A percentile compares a stretch with the other conserved stretches of the same genome.
Conservation (phyloP, 2,329 filamentous ascomycete genomes). For the Calonectria leucothoes region DNA sequence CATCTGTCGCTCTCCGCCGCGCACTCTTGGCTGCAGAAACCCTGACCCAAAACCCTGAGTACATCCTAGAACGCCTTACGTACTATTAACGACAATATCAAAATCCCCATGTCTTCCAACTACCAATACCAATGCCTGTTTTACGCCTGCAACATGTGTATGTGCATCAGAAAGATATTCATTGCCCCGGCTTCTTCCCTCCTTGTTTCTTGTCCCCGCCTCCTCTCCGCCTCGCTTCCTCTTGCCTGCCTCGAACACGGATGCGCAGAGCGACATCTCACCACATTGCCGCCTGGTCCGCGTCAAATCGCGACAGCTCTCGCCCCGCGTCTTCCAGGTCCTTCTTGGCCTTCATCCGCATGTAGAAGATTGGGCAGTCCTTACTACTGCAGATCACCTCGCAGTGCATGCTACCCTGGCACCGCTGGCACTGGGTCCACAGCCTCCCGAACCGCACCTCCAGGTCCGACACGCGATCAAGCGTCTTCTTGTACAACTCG, state of each 20-base stretch:
- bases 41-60: constrained; percentile 6
- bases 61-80: constrained; percentile 40
- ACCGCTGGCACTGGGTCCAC: constrained; percentile 98
- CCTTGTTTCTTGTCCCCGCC: constrained; percentile 25
- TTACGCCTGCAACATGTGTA: constrained; percentile 26
- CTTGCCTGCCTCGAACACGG: constrained; percentile 10
- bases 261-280: constrained; percentile 39
- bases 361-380: constrained; percentile 99
- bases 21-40: constrained; percentile 18
- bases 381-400: constrained; percentile 97
- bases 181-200: constrained; percentile 14
- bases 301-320: constrained; percentile 90
- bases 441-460: constrained; percentile 92
- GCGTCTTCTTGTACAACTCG: constrained; percentile 92
- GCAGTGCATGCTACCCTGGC: constrained; percentile 97
- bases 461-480: constrained; percentile 89
- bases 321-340: constrained; percentile 95
- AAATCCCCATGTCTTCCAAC: constrained; percentile 24
- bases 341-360: constrained; percentile 99
- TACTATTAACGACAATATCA: constrained; percentile 36
- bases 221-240: constrained; percentile 16
- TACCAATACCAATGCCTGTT: constrained; percentile 24
- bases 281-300: constrained; percentile 78
- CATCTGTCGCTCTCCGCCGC: constrained; percentile 4
- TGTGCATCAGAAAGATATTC: background rate